Evolutionary conservation across 2,329 filamentous ascomycete species (phyloP).

Genomic region (Metarhizium guizhouense): DNA sequence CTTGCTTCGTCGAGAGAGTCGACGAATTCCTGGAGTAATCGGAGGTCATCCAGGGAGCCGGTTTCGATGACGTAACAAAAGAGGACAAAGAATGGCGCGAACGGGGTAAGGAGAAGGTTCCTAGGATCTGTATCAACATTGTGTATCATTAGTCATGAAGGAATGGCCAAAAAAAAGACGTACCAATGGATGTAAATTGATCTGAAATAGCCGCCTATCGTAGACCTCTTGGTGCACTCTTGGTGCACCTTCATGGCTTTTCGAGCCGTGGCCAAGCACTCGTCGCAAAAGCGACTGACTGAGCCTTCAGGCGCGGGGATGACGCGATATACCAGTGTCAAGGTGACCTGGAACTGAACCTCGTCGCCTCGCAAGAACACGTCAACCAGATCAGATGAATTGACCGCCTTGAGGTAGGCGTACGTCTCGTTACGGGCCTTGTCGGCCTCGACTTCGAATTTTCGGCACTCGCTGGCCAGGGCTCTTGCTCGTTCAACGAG

Average conservation of each 20-base stretch:
- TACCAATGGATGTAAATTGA: slow-evolving; percentile 45
- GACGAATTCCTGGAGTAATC: slow-evolving; percentile 46
- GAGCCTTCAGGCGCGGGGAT: slow-evolving; percentile 36
- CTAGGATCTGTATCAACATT: slow-evolving; percentile 12
- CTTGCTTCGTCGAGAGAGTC: slow-evolving; percentile 42
- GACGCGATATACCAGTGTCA: slow-evolving; percentile 44
- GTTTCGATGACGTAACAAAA: slow-evolving; percentile 51
- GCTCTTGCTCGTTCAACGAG: slow-evolving; percentile 29
- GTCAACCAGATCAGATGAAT: slow-evolving; percentile 31
- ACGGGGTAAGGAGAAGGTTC: slow-evolving; percentile 47
- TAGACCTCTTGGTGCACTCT: slow-evolving; percentile 34
- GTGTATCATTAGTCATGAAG: not conserved
- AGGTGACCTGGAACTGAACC: slow-evolving; percentile 35
- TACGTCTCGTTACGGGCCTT: slow-evolving; percentile 25
- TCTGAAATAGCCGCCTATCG: slow-evolving; percentile 30
- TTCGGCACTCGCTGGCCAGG: slow-evolving; percentile 29
- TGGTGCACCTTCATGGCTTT: slow-evolving; percentile 36
- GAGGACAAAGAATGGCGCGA: slow-evolving; percentile 50
- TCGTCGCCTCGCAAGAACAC: slow-evolving; percentile 38
- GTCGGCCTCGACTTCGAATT: slow-evolving; percentile 26
- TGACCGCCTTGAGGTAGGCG: slow-evolving; percentile 26
- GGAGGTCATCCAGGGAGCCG: slow-evolving; percentile 41
- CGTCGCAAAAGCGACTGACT: slow-evolving; percentile 34
- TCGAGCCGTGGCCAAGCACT: slow-evolving; percentile 42
- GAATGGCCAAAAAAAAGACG: slow-evolving; percentile 9